phyloP scores from a whole-genome alignment of 106 monocot genomes.

The Acorus gramineus region DNA sequence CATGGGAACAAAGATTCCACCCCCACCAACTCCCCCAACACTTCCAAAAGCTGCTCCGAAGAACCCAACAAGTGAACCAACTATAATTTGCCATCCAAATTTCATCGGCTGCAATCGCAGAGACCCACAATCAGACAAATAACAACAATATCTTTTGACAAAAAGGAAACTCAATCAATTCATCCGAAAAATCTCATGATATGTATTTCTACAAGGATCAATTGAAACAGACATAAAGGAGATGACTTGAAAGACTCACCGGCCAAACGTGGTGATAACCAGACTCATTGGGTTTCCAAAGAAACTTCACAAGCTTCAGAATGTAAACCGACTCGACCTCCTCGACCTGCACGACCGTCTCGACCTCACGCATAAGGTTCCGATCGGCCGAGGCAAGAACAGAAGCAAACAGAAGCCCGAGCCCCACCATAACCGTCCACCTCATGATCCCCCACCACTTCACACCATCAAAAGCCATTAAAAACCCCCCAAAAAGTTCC shows the following conservation, averaged over 20 bases:
- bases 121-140: not conserved
- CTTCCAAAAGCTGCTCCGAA: slow-evolving; percentile 55
- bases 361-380: not conserved
- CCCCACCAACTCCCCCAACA: slow-evolving; percentile 49
- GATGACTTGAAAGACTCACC: slow-evolving; percentile 7
- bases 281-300: slow-evolving; percentile 36
- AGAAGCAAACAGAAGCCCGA: slow-evolving; percentile 1
- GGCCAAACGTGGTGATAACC: slow-evolving; percentile 51
- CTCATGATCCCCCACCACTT: slow-evolving; percentile 5
- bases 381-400: slow-evolving; percentile 13
- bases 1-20: slow-evolving; percentile 54
- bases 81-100: slow-evolving; percentile 39
- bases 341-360: not conserved
- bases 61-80: slow-evolving; percentile 37
- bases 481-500: not conserved
- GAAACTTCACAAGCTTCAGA: slow-evolving; percentile 21
- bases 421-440: not conserved
- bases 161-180: not conserved
- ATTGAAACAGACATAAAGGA: no score
- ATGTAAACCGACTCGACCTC: slow-evolving; percentile 12
- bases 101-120: slow-evolving; percentile 17
- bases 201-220: not conserved
- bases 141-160: not conserved
- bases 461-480: slow-evolving; percentile 3
- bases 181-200: not conserved